These are phyloP conservation scores for Mycena galopus DNA, from an alignment of 768 basidiomycete genomes.

Conservation along the genomic window DNA sequence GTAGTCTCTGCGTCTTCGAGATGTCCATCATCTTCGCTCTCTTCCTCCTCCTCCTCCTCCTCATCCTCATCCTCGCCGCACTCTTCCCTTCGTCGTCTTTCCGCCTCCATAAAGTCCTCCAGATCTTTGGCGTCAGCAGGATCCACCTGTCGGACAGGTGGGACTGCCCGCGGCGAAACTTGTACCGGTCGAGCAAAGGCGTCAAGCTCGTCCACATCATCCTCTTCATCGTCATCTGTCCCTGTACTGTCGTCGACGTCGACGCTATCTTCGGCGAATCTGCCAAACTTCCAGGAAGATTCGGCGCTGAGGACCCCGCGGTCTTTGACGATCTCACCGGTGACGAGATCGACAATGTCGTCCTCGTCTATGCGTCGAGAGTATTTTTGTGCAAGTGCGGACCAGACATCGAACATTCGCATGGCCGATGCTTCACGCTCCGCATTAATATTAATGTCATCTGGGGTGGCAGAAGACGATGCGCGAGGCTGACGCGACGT, in stretches of 20 bases:
- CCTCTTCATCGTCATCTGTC: slow-evolving; percentile 54
- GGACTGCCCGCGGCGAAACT: slow-evolving; percentile 50
- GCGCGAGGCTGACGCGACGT: slow-evolving; percentile 55
- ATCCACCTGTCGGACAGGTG: slow-evolving; percentile 58
- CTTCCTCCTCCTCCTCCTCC: too few species aligned
- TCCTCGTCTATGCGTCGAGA: slow-evolving; percentile 78
- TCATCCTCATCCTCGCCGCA: slow-evolving; percentile 59
- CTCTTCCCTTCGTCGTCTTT: slow-evolving; percentile 63
- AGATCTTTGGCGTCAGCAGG: slow-evolving; percentile 74
- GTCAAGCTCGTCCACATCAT: slow-evolving; percentile 70
- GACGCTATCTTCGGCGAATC: slow-evolving; percentile 52
- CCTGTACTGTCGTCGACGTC: slow-evolving; percentile 46
- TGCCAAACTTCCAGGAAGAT: slow-evolving; percentile 63
- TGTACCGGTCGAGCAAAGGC: slow-evolving; percentile 51
- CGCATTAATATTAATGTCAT: slow-evolving; percentile 64
- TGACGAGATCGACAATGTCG: slow-evolving; percentile 80
- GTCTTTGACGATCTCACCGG: slow-evolving; percentile 73
- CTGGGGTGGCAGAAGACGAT: slow-evolving; percentile 52
- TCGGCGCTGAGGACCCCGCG: slow-evolving; percentile 71
- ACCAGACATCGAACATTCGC: slow-evolving; percentile 75
- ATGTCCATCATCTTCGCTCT: slow-evolving; percentile 40
- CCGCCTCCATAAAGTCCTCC: slow-evolving; percentile 75
- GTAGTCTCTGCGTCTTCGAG: background rate
- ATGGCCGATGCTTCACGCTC: slow-evolving; percentile 69
- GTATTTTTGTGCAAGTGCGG: slow-evolving; percentile 77